These are phyloP conservation scores for Blastocystis sp. DNA, from an alignment of 352 stramenopile genomes.

Conservation along the genomic window DNA sequence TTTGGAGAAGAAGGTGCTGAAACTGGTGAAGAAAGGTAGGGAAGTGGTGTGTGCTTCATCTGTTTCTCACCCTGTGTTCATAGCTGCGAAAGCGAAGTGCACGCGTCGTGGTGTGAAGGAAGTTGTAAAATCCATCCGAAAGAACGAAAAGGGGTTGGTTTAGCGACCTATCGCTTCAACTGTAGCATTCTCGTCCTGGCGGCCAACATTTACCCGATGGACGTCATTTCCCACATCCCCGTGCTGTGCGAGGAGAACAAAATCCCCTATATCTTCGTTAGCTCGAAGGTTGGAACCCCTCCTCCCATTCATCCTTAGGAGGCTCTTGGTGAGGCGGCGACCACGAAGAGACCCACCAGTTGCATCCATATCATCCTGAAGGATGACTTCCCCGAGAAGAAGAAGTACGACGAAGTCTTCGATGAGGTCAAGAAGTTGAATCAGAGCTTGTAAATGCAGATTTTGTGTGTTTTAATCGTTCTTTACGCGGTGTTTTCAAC, in stretches of 20 bases:
- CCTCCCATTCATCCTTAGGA: slow-evolving; percentile 40
- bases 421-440: slow-evolving; percentile 82
- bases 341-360: slow-evolving; percentile 95
- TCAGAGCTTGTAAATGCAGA: slow-evolving; percentile 40
- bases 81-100: slow-evolving; percentile 88
- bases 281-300: slow-evolving; percentile 82
- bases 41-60: not conserved
- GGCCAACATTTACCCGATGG: slow-evolving; percentile 98
- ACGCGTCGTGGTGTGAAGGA: slow-evolving; percentile 98
- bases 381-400: slow-evolving; percentile 82
- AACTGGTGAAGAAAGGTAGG: slow-evolving; percentile 85
- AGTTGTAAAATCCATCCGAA: slow-evolving; percentile 94
- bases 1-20: slow-evolving; percentile 84
- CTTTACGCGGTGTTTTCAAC: not conserved
- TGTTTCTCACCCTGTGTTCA: slow-evolving; percentile 70
- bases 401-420: slow-evolving; percentile 84
- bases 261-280: slow-evolving; percentile 96
- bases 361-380: slow-evolving; percentile 92
- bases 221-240: slow-evolving; percentile 98
- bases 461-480: slow-evolving; percentile 18
- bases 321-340: slow-evolving; percentile 86
- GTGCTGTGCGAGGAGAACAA: slow-evolving; percentile 96
- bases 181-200: slow-evolving; percentile 90
- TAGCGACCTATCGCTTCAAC: not conserved
- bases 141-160: slow-evolving; percentile 86